A percentile compares a stretch with the other conserved stretches of the same genome.
Conservation (phyloP, 208 protist species). For the Zelonia costaricensis region DNA sequence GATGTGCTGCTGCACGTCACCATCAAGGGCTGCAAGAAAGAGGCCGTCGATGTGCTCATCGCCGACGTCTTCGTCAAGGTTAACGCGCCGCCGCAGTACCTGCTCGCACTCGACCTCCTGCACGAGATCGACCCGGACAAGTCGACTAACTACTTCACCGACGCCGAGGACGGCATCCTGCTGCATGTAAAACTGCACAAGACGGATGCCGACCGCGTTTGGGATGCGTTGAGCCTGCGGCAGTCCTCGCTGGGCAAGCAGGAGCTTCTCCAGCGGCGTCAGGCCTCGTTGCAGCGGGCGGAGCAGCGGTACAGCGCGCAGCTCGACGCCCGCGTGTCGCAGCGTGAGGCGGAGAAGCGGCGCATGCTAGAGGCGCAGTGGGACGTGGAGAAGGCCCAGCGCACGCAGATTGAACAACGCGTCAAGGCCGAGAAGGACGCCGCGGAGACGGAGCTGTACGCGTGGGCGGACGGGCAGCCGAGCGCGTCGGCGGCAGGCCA, state of each 20-base stretch:
- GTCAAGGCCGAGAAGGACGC: conserved; percentile 61
- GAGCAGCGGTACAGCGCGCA: conserved; percentile 75
- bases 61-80: conserved; percentile 85
- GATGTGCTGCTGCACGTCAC: conserved; percentile 70
- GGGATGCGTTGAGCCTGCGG: conserved; percentile 62
- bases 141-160: conserved; percentile 55
- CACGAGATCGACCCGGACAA: conserved; percentile 60
- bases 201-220: conserved; percentile 36
- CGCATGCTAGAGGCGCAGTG: conserved; percentile 90
- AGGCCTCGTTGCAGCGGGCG: conserved; percentile 56
- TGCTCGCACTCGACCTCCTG: conserved; percentile 86
- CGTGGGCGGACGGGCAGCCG: conserved; percentile 60
- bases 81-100: conserved; percentile 83
- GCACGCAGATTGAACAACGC: conserved; percentile 73
- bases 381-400: conserved; percentile 86
- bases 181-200: conserved; percentile 78
- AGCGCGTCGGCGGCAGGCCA: not conserved
- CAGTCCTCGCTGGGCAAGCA: conserved; percentile 29
- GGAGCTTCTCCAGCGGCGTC: conserved; percentile 63
- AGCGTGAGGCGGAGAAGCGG: conserved; percentile 79
- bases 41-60: conserved; percentile 87
- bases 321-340: conserved; percentile 60
- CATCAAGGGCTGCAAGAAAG: conserved; percentile 81
- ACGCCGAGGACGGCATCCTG: conserved; percentile 22
- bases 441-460: conserved; percentile 73